A percentile compares a stretch with the other conserved stretches of the same genome.
phyloP scores from a whole-genome alignment of 768 basidiomycete species.

The Lactarius hatsudake region DNA sequence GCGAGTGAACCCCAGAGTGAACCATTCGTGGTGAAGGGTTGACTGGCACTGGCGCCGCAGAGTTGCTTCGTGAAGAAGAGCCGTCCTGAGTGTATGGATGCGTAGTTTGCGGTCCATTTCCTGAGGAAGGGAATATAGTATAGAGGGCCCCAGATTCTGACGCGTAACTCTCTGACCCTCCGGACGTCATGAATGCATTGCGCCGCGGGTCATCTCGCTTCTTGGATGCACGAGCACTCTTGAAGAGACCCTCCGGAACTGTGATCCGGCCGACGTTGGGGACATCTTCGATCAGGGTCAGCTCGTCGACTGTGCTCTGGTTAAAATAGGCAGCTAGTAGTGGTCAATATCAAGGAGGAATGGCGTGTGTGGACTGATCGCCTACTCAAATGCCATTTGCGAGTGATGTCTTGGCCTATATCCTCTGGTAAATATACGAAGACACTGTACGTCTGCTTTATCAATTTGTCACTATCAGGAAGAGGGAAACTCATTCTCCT shows the following conservation, averaged over 20 bases:
- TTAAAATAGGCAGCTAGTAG: conserved; percentile 77
- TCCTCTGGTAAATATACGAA: conserved; percentile 53
- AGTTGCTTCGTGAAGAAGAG: conserved; percentile 5
- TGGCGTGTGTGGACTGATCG: conserved; percentile 21
- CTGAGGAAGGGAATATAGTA: conserved; percentile 27
- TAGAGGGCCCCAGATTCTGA: conserved; percentile 23
- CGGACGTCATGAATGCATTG: conserved; percentile 1
- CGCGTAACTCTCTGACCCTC: conserved; percentile 20
- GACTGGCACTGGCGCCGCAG: background rate
- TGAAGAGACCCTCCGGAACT: conserved; percentile 68
- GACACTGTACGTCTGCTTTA: conserved; percentile 84
- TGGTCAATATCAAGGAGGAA: conserved; percentile 22
- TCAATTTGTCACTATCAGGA: conserved; percentile 42
- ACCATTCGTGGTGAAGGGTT: background rate
- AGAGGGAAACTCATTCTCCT: conserved; percentile 42
- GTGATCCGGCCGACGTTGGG: conserved; percentile 53
- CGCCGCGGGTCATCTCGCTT: conserved; percentile 24
- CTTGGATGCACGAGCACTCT: conserved; percentile 38
- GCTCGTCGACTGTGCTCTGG: conserved; percentile 65
- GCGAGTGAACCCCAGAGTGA: background rate
- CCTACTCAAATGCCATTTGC: conserved; percentile 85
- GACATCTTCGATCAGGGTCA: conserved; percentile 70
- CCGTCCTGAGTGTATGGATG: conserved; percentile 22
- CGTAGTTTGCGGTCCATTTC: conserved; percentile 21
- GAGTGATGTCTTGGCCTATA: conserved; percentile 31